Conservation (phyloP, 2,329 filamentous ascomycete genomes). For the Fusarium heterosporum region DNA sequence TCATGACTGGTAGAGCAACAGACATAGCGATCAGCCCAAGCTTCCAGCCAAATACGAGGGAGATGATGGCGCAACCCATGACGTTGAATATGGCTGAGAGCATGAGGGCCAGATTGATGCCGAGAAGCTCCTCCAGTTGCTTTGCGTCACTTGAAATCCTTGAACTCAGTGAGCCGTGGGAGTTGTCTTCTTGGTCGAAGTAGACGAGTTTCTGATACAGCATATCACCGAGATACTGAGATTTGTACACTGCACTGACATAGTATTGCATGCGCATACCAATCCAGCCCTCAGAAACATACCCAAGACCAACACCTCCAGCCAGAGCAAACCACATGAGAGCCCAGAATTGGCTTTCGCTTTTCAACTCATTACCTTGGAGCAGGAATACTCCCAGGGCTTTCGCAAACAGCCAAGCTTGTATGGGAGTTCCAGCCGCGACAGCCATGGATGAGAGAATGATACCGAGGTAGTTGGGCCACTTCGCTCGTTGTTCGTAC, state of each 20-base stretch:
- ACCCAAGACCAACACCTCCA: conserved; percentile 46
- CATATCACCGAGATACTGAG: conserved; percentile 48
- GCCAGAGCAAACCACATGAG: conserved; percentile 51
- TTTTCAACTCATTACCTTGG: conserved; percentile 46
- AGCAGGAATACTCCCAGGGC: conserved; percentile 45
- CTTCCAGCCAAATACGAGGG: conserved; percentile 53
- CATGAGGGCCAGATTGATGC: conserved; percentile 48
- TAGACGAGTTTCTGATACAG: conserved; percentile 47
- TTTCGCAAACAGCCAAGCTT: conserved; percentile 49
- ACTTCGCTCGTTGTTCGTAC: conserved; percentile 37
- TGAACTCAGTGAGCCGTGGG: conserved; percentile 46
- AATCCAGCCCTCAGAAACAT: conserved; percentile 44
- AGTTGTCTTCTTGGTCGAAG: conserved; percentile 49
- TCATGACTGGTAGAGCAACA: conserved; percentile 51
- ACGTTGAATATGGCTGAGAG: conserved; percentile 49
- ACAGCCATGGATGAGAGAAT: conserved; percentile 44
- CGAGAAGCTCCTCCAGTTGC: conserved; percentile 50
- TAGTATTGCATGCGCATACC: conserved; percentile 20
- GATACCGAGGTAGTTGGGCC: conserved; percentile 43
- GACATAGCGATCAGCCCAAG: conserved; percentile 54
- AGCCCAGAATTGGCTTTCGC: conserved; percentile 46
- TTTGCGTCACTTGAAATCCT: conserved; percentile 49
- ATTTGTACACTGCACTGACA: conserved; percentile 43
- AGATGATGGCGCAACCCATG: conserved; percentile 47
- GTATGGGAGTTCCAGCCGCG: conserved; percentile 45